Evolutionary conservation across 2,329 filamentous ascomycete species (phyloP).

Genomic region (Colletotrichum lini): DNA sequence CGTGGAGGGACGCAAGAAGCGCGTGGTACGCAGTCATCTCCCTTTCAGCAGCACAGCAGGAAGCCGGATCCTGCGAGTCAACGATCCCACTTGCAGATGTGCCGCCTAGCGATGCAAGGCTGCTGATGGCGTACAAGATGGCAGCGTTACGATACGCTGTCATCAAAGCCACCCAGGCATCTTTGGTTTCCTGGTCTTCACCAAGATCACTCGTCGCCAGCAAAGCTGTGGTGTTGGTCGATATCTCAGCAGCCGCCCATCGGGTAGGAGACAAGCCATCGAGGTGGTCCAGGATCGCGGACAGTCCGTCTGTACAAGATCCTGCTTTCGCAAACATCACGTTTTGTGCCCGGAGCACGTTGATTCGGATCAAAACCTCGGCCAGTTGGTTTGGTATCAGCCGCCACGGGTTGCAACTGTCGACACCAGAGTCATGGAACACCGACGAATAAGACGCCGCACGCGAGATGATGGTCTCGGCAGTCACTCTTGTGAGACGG

Average conservation of each 20-base stretch:
- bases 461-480: background rate
- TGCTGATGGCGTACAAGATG: constrained; percentile 3
- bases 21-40: background rate
- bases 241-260: constrained; percentile 10
- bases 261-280: background rate
- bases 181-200: background rate
- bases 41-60: background rate
- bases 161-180: constrained; percentile 21
- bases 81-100: background rate
- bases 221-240: background rate
- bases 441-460: background rate
- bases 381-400: constrained; percentile 12
- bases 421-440: background rate
- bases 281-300: background rate
- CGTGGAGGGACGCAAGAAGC: background rate
- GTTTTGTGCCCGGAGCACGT: constrained; percentile 9
- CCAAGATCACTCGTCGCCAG: background rate
- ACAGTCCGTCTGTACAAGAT: background rate
- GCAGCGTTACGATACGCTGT: constrained; percentile 8
- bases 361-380: constrained; percentile 11
- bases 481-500: background rate
- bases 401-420: constrained; percentile 12
- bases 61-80: background rate
- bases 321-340: background rate
- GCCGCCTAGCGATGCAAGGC: background rate